A percentile compares a stretch with the other conserved stretches of the same genome.
Evolutionary conservation across 768 basidiomycete genomes (phyloP).

Genomic region (Leccinum truebloodii): DNA sequence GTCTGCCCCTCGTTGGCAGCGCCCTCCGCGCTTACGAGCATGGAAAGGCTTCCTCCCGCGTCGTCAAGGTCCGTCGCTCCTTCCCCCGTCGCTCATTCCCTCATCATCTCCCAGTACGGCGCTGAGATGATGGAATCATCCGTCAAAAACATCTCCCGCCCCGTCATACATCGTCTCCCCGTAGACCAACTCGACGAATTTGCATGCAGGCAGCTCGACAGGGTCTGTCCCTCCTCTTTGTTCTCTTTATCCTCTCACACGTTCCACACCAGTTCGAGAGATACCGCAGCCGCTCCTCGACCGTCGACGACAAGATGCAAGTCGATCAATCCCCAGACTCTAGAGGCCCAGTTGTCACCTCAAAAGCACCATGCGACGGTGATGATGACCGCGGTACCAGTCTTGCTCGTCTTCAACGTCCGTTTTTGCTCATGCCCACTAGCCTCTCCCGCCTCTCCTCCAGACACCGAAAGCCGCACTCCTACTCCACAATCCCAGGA

Average conservation of each 20-base stretch:
- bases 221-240: conserved; percentile 44
- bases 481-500: conserved; percentile 26
- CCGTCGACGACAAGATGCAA: conserved; percentile 32
- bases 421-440: not conserved
- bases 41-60: conserved; percentile 78
- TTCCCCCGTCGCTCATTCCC: conserved; percentile 13
- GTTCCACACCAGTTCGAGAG: conserved; percentile 44
- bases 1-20: conserved; percentile 63
- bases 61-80: conserved; percentile 67
- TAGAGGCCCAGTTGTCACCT: not conserved
- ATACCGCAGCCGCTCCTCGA: conserved; percentile 44
- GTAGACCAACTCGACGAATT: conserved; percentile 82
- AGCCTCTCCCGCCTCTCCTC: conserved; percentile 7
- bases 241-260: not conserved
- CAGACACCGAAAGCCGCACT: conserved; percentile 19
- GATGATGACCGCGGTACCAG: conserved; percentile 5
- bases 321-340: conserved; percentile 18
- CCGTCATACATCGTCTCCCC: conserved; percentile 78
- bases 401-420: conserved; percentile 9
- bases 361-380: conserved; percentile 1
- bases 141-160: conserved; percentile 76
- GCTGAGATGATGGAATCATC: conserved; percentile 87
- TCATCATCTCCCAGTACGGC: conserved; percentile 59
- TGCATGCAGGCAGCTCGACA: conserved; percentile 84
- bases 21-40: conserved; percentile 79